Percentiles rank a stretch among this genome's conserved stretches.
phyloP scores from a whole-genome alignment of 1,139 yeast species.

The Casaregolazyma suthepensis region DNA sequence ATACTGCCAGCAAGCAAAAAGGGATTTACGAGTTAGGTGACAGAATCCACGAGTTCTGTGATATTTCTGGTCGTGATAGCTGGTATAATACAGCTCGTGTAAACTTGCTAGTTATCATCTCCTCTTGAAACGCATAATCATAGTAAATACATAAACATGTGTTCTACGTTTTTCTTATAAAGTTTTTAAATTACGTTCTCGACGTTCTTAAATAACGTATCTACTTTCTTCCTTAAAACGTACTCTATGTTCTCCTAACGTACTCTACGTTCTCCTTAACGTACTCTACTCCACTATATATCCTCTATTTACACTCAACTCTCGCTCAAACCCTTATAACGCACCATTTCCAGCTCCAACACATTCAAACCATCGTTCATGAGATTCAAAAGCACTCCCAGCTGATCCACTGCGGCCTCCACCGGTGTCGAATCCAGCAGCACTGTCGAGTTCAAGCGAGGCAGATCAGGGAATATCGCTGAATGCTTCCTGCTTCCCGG shows the following conservation, averaged over 20 bases:
- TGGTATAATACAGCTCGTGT: too few relatives aligned
- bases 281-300: background rate
- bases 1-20: constrained; percentile 29
- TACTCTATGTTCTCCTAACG: too few relatives aligned
- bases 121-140: background rate
- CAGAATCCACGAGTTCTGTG: background rate
- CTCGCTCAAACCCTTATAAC: background rate
- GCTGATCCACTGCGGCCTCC: constrained; percentile 25
- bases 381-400: constrained; percentile 25
- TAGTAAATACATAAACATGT: background rate
- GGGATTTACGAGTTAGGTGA: background rate
- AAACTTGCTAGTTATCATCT: background rate
- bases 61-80: too few relatives aligned
- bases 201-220: too few relatives aligned
- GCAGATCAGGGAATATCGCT: constrained; percentile 19
- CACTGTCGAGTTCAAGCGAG: constrained; percentile 25
- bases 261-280: too few relatives aligned
- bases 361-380: constrained; percentile 26
- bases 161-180: background rate
- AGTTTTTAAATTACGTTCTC: too few relatives aligned
- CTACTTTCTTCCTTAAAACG: too few relatives aligned
- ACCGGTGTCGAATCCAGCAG: constrained; percentile 31
- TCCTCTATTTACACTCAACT: background rate
- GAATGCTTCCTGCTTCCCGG: background rate
- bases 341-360: constrained; percentile 10